phyloP scores from a whole-genome alignment of 352 stramenopile genomes.

The Blastocystis sp. region DNA sequence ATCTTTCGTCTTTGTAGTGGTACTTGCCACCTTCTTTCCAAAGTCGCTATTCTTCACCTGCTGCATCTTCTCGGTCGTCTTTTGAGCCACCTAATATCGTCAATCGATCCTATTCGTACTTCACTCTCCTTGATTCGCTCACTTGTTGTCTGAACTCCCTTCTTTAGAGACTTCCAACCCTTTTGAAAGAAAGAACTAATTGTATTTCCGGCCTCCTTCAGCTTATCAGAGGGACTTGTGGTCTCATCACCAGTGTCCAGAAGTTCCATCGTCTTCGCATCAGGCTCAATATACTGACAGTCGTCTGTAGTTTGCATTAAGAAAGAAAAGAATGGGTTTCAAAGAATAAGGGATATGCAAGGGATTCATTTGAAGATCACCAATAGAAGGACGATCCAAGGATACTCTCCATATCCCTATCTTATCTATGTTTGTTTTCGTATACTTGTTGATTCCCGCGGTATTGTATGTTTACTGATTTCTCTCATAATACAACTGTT shows the following conservation, averaged over 20 bases:
- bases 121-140: slow-evolving; percentile 23
- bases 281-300: background rate
- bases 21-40: background rate
- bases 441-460: background rate
- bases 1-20: background rate
- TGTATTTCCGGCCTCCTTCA: background rate
- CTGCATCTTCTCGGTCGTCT: background rate
- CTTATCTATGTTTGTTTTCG: too few relatives aligned
- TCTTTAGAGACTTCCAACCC: slow-evolving; percentile 1
- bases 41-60: slow-evolving; percentile 25
- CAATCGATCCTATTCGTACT: background rate
- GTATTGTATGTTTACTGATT: background rate
- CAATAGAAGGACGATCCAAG: too few relatives aligned
- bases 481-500: background rate
- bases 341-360: background rate
- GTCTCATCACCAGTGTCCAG: background rate
- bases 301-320: slow-evolving; percentile 2
- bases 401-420: too few relatives aligned
- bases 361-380: background rate
- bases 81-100: background rate
- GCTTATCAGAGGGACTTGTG: background rate
- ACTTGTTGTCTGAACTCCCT: background rate
- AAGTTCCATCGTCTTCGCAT: background rate
- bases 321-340: background rate
- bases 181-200: background rate